phyloP scores from a whole-genome alignment of 1,284 basidiomycete genomes.

The Pyrrhoderma noxium region DNA sequence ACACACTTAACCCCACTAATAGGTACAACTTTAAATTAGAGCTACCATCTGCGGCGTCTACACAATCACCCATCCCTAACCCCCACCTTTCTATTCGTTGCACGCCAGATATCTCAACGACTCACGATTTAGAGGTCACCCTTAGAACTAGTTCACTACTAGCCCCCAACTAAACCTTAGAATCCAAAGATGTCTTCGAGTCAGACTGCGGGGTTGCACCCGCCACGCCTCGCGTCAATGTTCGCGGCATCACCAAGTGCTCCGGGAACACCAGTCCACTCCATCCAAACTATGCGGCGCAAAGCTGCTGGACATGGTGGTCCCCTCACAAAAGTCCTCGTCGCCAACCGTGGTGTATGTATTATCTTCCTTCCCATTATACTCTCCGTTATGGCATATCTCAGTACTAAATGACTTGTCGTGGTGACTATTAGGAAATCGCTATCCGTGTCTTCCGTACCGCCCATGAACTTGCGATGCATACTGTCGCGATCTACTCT shows the following conservation, averaged over 20 bases:
- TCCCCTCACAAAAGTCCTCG: constrained; percentile 87
- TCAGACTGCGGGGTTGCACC: constrained; percentile 45
- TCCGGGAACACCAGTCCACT: constrained; percentile 76
- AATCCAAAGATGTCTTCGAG: constrained; percentile 8
- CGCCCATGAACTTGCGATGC: constrained; percentile 98
- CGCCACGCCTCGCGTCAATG: constrained; percentile 62
- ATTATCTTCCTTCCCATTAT: constrained; percentile 4
- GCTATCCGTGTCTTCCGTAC: constrained; percentile 98
- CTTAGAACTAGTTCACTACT: no score
- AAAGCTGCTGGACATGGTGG: constrained; percentile 89
- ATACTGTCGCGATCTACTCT: constrained; percentile 98
- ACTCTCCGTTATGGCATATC: constrained; percentile 10
- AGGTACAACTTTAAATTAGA: no score
- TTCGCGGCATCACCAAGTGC: constrained; percentile 66
- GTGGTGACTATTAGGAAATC: constrained; percentile 69
- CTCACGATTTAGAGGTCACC: no score
- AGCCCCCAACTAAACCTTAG: not conserved
- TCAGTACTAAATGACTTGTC: not conserved
- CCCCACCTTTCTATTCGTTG: no score
- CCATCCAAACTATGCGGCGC: constrained; percentile 85
- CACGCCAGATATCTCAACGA: no score
- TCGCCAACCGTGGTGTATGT: constrained; percentile 91
- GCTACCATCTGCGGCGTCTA: no score
- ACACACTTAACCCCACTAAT: no score
- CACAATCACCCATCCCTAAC: no score